Evolutionary conservation across 2,329 filamentous ascomycete species (phyloP), one percentile per base, ranked within the genome.

Genomic region (Incumbomyces delicatus): DNA sequence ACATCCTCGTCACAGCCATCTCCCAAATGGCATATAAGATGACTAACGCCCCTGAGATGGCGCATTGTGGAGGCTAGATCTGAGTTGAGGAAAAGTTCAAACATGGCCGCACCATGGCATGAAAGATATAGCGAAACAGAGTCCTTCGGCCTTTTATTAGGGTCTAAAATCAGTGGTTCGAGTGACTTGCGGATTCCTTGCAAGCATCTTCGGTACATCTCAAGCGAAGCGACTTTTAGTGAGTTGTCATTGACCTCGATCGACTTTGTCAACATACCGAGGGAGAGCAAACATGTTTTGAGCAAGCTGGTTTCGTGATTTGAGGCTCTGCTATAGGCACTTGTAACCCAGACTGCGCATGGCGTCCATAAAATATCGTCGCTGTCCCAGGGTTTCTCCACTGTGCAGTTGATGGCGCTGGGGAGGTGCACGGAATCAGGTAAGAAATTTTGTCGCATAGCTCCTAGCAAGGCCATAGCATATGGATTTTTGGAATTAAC

Each of bases 341-440:
- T 48, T 17, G 41, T 50, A 14, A 50, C 36, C 49, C 45, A 50
- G 10, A 44, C 36, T n/a, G 49, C 45, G 39, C 49, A 50, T 27
- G 49, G 49, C 16, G 49, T 44, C 40, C 38, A 33, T 12, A 45
- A 16, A 29, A 22, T 22, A 27, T 40, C 6, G 20, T 31, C 14
- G 38, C 31, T 35, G 7, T 44, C 41, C 17, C 31, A 36, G 7
- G 41, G 31, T 17, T 36, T 44, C 7, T n/a, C 41, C 7, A 7
- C 27, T 12, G 41, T 36, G 17, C 27, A 35, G 7, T 14, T 27
- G n/a, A 44, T 39, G 6, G 29, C 29, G 27, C 35, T 29, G 12
- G 42, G 42, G 2, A 49, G 16, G 17, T 37, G 38, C 13, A 46
- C 17, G 16, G 35, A 17, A 12, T 38, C 30, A 12, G 49, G 49